Evolutionary conservation across 2,329 filamentous ascomycete species (phyloP).

Genomic region (Stachybotrys echinatus): DNA sequence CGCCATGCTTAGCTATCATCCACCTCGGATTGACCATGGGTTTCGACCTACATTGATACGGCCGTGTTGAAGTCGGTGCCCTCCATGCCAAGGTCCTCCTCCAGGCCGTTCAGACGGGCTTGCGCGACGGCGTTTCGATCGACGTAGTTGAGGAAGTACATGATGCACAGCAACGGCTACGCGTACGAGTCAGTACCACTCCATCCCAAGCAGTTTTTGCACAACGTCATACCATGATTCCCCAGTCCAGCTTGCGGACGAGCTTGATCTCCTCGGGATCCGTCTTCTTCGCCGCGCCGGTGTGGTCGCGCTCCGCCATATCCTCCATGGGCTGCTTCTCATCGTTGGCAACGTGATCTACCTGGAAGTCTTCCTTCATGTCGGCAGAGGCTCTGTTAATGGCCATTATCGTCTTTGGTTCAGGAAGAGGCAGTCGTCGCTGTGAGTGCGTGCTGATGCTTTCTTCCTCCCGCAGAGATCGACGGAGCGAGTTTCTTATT

Average conservation of each 20-base stretch:
- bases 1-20: neutral
- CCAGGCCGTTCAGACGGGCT: constrained; percentile 39
- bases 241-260: constrained; percentile 33
- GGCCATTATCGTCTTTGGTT: neutral
- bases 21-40: no score
- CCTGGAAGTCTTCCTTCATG: neutral
- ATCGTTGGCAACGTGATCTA: neutral
- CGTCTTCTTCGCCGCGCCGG: constrained; percentile 30
- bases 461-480: no score
- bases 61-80: constrained; percentile 50
- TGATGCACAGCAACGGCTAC: constrained; percentile 27
- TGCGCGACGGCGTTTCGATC: constrained; percentile 41
- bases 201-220: neutral
- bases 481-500: no score
- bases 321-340: neutral
- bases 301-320: constrained; percentile 23
- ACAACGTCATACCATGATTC: constrained; percentile 29
- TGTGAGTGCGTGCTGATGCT: no score
- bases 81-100: constrained; percentile 44
- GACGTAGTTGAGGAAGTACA: constrained; percentile 39
- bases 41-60: constrained; percentile 27
- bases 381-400: neutral
- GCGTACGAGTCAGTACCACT: neutral
- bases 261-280: constrained; percentile 33
- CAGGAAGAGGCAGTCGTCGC: no score